These are phyloP conservation scores for Cocos nucifera DNA, from an alignment of 176 grass and related monocot genomes.

Conservation along the genomic window DNA sequence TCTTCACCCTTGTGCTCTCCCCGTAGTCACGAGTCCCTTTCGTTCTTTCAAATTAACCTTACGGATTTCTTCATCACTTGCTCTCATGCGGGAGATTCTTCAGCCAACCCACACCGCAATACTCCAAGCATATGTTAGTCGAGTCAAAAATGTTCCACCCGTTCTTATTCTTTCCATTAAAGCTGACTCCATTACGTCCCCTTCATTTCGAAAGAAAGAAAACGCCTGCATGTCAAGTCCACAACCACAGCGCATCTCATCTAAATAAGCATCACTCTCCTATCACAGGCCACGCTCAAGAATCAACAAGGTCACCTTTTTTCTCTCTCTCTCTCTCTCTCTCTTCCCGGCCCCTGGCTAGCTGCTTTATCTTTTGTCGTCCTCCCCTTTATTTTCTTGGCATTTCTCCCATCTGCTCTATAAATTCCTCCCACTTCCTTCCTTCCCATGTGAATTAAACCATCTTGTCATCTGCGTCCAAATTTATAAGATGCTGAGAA, in stretches of 20 bases:
- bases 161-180: neutral
- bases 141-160: slow-evolving; percentile 5
- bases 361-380: slow-evolving; percentile 37
- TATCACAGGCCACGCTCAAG: neutral
- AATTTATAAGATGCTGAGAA: slow-evolving; percentile 47
- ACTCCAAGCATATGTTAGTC: slow-evolving; percentile 44
- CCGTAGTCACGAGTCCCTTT: neutral
- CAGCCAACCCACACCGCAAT: slow-evolving; percentile 32
- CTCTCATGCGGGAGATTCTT: slow-evolving; percentile 36
- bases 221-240: too few relatives aligned
- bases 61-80: slow-evolving; percentile 28
- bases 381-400: slow-evolving; percentile 53
- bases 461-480: neutral
- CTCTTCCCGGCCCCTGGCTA: neutral
- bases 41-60: neutral
- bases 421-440: neutral
- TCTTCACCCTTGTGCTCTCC: neutral
- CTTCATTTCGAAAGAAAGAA: too few relatives aligned
- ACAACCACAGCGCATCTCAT: too few relatives aligned
- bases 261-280: too few relatives aligned
- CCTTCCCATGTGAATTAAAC: slow-evolving; percentile 8
- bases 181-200: neutral
- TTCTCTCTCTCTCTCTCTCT: slow-evolving; percentile 21
- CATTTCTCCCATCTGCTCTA: slow-evolving; percentile 22
- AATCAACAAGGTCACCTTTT: slow-evolving; percentile 32